Percentiles rank a stretch among this genome's conserved stretches.
Conservation (phyloP, 371 early-diverging fungal species). For the Mucor circinelloides region DNA sequence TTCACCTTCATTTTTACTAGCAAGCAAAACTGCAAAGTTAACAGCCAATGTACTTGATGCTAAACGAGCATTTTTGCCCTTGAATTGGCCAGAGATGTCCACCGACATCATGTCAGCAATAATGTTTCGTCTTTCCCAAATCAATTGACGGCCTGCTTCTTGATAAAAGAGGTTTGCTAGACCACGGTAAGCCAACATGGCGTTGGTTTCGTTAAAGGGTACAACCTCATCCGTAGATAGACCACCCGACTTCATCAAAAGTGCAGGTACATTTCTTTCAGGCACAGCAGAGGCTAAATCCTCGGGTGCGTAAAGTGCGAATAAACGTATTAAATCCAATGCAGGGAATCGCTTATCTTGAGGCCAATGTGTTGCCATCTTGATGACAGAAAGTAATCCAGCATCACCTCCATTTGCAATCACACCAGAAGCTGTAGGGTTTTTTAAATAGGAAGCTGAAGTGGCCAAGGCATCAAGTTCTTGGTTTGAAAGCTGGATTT, state of each 20-base stretch:
- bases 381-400: slow-evolving; percentile 34
- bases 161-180: slow-evolving; percentile 64
- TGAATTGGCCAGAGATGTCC: slow-evolving; percentile 30
- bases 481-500: slow-evolving; percentile 26
- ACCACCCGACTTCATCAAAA: slow-evolving; percentile 42
- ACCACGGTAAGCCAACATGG: slow-evolving; percentile 71
- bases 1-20: slow-evolving; percentile 43
- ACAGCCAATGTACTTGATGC: slow-evolving; percentile 44
- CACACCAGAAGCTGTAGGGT: slow-evolving; percentile 25
- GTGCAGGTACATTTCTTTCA: slow-evolving; percentile 16
- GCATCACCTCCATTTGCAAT: slow-evolving; percentile 18
- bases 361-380: slow-evolving; percentile 63
- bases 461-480: slow-evolving; percentile 43
- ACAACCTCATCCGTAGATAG: slow-evolving; percentile 3
- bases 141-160: slow-evolving; percentile 37
- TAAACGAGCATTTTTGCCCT: slow-evolving; percentile 35
- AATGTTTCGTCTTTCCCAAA: slow-evolving; percentile 38
- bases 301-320: slow-evolving; percentile 55
- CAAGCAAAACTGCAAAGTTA: slow-evolving; percentile 42
- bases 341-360: slow-evolving; percentile 77
- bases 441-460: slow-evolving; percentile 39
- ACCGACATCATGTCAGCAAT: slow-evolving; percentile 30
- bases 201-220: slow-evolving; percentile 53
- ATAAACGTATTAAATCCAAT: slow-evolving; percentile 82
- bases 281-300: slow-evolving; percentile 22